phyloP scores from a whole-genome alignment of 495 filamentous ascomycete genomes.

The Apiosordaria backusii region DNA sequence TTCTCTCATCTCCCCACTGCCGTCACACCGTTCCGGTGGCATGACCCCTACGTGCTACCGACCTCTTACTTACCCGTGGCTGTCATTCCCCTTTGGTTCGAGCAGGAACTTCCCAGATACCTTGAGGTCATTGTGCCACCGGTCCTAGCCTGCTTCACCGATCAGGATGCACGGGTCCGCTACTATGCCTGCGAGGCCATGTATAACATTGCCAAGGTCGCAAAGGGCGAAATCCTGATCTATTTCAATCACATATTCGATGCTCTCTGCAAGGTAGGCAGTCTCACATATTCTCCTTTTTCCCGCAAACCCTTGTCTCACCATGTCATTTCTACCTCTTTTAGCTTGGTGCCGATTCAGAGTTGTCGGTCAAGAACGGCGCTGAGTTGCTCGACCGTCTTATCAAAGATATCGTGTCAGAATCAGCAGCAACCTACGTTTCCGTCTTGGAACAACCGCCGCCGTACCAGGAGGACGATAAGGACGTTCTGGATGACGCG shows the following conservation, averaged over 20 bases:
- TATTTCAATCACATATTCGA: slow-evolving; percentile 99
- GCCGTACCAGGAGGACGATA: slow-evolving; percentile 47
- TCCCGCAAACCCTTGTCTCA: slow-evolving; percentile 5
- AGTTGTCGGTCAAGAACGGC: slow-evolving; percentile 97
- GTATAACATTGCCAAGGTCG: slow-evolving; percentile 99
- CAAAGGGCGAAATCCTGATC: slow-evolving; percentile 91
- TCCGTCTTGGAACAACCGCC: slow-evolving; percentile 70
- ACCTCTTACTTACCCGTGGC: slow-evolving; percentile 9
- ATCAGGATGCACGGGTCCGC: slow-evolving; percentile 95
- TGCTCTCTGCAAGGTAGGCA: slow-evolving; percentile 81
- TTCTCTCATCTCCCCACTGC: neutral
- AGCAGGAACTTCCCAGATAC: slow-evolving; percentile 80
- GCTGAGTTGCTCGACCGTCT: slow-evolving; percentile 94
- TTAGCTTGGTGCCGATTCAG: slow-evolving; percentile 91
- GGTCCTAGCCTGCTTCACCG: slow-evolving; percentile 96
- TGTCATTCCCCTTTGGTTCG: neutral
- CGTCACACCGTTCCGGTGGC: neutral
- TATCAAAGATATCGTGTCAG: slow-evolving; percentile 96
- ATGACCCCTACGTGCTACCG: neutral
- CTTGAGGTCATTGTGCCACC: slow-evolving; percentile 91
- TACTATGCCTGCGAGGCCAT: slow-evolving; percentile 99
- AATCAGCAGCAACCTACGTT: slow-evolving; percentile 93
- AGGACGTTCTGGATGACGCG: slow-evolving; percentile 48
- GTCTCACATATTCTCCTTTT: slow-evolving; percentile 17
- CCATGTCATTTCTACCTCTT: slow-evolving; percentile 9